These are phyloP conservation scores for Populus hybrid DNA, from an alignment of 441 rosid genomes.

Conservation along the genomic window DNA sequence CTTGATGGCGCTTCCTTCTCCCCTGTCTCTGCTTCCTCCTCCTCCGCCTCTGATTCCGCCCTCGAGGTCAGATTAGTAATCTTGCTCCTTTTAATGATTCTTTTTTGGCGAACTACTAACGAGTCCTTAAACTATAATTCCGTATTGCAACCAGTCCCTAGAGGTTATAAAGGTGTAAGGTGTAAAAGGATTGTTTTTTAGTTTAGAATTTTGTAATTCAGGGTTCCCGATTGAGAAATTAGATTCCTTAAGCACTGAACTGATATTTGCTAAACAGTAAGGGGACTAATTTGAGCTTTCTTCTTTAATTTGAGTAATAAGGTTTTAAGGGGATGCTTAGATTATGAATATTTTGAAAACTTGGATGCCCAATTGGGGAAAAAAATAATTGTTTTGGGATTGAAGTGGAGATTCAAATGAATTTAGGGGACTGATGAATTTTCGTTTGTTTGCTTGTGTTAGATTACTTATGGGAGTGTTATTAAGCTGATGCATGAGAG, in stretches of 20 bases:
- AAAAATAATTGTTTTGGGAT: not conserved
- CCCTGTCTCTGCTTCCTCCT: slow-evolving; percentile 7
- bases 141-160: not conserved
- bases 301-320: not conserved
- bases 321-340: not conserved
- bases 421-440: not conserved
- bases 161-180: not conserved
- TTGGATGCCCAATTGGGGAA: not conserved
- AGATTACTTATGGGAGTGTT: slow-evolving; percentile 86
- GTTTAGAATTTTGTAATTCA: not conserved
- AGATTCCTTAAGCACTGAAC: not conserved
- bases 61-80: slow-evolving; percentile 29
- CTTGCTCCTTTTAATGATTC: not conserved
- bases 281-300: not conserved
- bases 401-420: too few species aligned
- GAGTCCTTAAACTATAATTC: not conserved
- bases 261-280: not conserved
- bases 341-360: not conserved
- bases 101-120: not conserved
- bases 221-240: not conserved
- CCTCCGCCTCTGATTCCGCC: slow-evolving; percentile 24
- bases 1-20: slow-evolving; percentile 36
- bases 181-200: not conserved
- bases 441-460: not conserved
- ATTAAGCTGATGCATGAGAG: slow-evolving; percentile 91